These are phyloP conservation scores for Starmerella roubikii DNA, from an alignment of 805 yeast genomes.

Conservation along the genomic window DNA sequence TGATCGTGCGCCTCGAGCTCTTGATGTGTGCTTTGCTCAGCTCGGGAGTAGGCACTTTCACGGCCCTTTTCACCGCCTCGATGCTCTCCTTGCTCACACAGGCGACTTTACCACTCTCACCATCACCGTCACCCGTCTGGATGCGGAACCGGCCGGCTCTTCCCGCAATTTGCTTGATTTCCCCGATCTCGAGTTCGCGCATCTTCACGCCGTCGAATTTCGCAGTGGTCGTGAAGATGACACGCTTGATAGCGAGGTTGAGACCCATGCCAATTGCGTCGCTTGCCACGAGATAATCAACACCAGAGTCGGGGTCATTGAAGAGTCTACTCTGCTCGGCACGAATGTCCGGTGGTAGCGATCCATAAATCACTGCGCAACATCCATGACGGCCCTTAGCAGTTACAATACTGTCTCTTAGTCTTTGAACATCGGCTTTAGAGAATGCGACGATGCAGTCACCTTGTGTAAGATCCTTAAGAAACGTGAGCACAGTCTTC, in stretches of 20 bases:
- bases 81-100: slow-evolving; percentile 4
- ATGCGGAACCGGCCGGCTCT: slow-evolving; percentile 75
- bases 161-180: slow-evolving; percentile 86
- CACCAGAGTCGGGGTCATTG: slow-evolving; percentile 50
- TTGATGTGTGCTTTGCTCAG: slow-evolving; percentile 55
- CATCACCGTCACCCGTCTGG: slow-evolving; percentile 37
- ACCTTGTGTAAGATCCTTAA: slow-evolving; percentile 40
- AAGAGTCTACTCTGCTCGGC: slow-evolving; percentile 69
- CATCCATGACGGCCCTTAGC: slow-evolving; percentile 27
- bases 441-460: slow-evolving; percentile 87
- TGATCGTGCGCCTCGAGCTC: slow-evolving; percentile 57
- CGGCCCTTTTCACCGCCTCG: slow-evolving; percentile 8
- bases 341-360: slow-evolving; percentile 89
- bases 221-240: slow-evolving; percentile 52
- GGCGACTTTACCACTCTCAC: slow-evolving; percentile 18
- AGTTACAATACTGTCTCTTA: slow-evolving; percentile 56
- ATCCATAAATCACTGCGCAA: slow-evolving; percentile 89
- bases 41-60: slow-evolving; percentile 13
- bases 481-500: slow-evolving; percentile 3
- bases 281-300: slow-evolving; percentile 79
- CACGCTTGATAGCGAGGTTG: slow-evolving; percentile 67
- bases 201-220: slow-evolving; percentile 57
- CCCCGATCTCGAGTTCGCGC: slow-evolving; percentile 41
- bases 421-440: slow-evolving; percentile 52
- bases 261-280: slow-evolving; percentile 98